Evolutionary conservation across 495 filamentous ascomycete genomes (phyloP).

Genomic region (Lichenothelia convexa): DNA sequence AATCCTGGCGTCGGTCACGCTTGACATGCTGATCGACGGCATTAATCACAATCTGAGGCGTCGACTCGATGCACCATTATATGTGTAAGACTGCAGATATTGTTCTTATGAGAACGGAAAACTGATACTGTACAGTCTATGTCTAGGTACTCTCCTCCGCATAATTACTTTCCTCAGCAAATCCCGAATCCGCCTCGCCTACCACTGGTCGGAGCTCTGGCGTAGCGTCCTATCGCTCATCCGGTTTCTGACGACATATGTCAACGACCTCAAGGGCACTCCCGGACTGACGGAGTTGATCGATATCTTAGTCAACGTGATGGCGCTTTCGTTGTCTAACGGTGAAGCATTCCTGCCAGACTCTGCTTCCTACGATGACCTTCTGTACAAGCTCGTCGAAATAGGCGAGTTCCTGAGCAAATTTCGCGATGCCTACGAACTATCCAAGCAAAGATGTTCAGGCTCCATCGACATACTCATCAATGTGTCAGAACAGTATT

Average conservation of each 20-base stretch:
- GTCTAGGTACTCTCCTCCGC: slow-evolving; percentile 59
- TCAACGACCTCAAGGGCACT: slow-evolving; percentile 47
- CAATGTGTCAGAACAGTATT: slow-evolving; percentile 71
- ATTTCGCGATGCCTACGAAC: slow-evolving; percentile 58
- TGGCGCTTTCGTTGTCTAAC: slow-evolving; percentile 68
- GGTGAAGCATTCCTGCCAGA: slow-evolving; percentile 91
- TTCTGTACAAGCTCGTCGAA: slow-evolving; percentile 97
- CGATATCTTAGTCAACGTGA: slow-evolving; percentile 60
- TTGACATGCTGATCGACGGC: slow-evolving; percentile 76
- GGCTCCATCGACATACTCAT: slow-evolving; percentile 67
- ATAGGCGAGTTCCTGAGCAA: slow-evolving; percentile 66
- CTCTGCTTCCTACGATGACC: slow-evolving; percentile 74
- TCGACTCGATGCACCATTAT: slow-evolving; percentile 67
- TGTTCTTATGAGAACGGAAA: not conserved
- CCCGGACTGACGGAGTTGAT: slow-evolving; percentile 40
- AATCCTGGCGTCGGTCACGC: slow-evolving; percentile 48
- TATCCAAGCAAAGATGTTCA: slow-evolving; percentile 32
- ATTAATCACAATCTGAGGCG: slow-evolving; percentile 87
- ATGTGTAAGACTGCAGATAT: slow-evolving; percentile 33
- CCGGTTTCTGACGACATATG: slow-evolving; percentile 78
- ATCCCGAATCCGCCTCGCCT: slow-evolving; percentile 39
- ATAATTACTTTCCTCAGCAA: slow-evolving; percentile 67
- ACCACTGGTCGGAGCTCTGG: slow-evolving; percentile 96
- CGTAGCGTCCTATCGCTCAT: slow-evolving; percentile 74
- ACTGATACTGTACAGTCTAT: slow-evolving; percentile 15